These are phyloP conservation scores for Apophysomyces trapeziformis DNA, from an alignment of 371 early-diverging fungal species.

Conservation along the genomic window DNA sequence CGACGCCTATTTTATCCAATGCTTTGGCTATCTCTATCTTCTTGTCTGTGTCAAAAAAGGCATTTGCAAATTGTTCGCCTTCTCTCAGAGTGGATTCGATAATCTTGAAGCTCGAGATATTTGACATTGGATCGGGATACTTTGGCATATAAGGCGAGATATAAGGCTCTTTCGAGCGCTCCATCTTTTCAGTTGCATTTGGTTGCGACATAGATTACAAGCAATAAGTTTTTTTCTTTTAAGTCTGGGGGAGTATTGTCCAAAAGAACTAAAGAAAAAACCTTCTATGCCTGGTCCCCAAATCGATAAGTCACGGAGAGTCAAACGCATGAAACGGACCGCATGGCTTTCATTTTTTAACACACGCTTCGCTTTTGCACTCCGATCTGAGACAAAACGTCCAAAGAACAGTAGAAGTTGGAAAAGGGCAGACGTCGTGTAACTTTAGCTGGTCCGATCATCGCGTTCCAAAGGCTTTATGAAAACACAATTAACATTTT, in stretches of 20 bases:
- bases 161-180: conserved; percentile 38
- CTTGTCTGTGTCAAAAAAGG: conserved; percentile 94
- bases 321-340: too few relatives aligned
- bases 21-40: conserved; percentile 97
- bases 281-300: too few relatives aligned
- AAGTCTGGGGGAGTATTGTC: neutral
- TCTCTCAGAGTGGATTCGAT: conserved; percentile 96
- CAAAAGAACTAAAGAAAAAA: neutral
- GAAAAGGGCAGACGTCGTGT: too few relatives aligned
- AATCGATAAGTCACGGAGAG: too few relatives aligned
- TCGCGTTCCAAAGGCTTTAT: too few relatives aligned
- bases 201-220: neutral
- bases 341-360: too few relatives aligned
- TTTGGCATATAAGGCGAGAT: conserved; percentile 64
- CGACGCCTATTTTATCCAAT: conserved; percentile 94
- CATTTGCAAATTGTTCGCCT: conserved; percentile 98
- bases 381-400: too few relatives aligned
- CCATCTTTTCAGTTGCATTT: neutral
- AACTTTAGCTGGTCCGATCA: too few relatives aligned
- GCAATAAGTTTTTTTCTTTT: neutral
- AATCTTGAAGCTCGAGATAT: conserved; percentile 90
- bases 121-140: conserved; percentile 77
- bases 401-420: too few relatives aligned
- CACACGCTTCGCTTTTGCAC: too few relatives aligned
- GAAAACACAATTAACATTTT: too few relatives aligned